Percentiles rank a stretch among this genome's conserved stretches.
Conservation (phyloP, 345 rosid species). For the Viola odorata region DNA sequence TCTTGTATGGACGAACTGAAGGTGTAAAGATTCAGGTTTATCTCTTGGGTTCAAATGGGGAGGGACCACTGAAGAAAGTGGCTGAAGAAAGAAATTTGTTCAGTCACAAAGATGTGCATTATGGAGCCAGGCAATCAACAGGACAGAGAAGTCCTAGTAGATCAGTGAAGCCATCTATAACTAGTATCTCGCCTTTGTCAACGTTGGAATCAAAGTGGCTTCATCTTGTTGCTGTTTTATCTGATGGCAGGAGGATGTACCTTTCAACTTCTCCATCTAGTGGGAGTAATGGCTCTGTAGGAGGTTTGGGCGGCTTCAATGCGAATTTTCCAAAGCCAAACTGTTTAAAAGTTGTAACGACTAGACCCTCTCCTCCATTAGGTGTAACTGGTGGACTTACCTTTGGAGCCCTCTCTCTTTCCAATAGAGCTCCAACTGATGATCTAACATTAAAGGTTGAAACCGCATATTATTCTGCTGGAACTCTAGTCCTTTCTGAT, state of each 20-base stretch:
- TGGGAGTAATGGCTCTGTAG: slow-evolving; percentile 52
- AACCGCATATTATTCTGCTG: slow-evolving; percentile 73
- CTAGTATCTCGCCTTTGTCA: slow-evolving; percentile 77
- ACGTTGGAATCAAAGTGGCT: slow-evolving; percentile 85
- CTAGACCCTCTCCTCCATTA: slow-evolving; percentile 91
- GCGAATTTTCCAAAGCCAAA: slow-evolving; percentile 52
- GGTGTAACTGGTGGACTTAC: slow-evolving; percentile 87
- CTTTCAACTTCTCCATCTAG: slow-evolving; percentile 70
- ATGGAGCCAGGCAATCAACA: slow-evolving; percentile 64
- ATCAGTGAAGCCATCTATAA: slow-evolving; percentile 73
- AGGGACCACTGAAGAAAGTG: slow-evolving; percentile 79
- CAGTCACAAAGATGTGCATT: slow-evolving; percentile 66
- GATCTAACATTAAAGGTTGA: slow-evolving; percentile 86
- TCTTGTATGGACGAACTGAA: slow-evolving; percentile 86
- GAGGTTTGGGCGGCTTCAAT: slow-evolving; percentile 66
- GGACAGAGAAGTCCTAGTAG: slow-evolving; percentile 48
- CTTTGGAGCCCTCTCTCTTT: slow-evolving; percentile 72
- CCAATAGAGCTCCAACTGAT: slow-evolving; percentile 72
- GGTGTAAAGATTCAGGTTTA: slow-evolving; percentile 94
- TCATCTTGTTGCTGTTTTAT: slow-evolving; percentile 86
- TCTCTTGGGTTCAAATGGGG: slow-evolving; percentile 64
- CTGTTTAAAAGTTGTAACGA: slow-evolving; percentile 84
- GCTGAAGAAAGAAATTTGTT: slow-evolving; percentile 88
- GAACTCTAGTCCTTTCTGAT: slow-evolving; percentile 91
- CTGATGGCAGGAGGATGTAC: slow-evolving; percentile 97